Percentiles rank a stretch among this genome's conserved stretches.
phyloP scores from a whole-genome alignment of 2,329 filamentous ascomycete species.

The Mariannaea sp. region DNA sequence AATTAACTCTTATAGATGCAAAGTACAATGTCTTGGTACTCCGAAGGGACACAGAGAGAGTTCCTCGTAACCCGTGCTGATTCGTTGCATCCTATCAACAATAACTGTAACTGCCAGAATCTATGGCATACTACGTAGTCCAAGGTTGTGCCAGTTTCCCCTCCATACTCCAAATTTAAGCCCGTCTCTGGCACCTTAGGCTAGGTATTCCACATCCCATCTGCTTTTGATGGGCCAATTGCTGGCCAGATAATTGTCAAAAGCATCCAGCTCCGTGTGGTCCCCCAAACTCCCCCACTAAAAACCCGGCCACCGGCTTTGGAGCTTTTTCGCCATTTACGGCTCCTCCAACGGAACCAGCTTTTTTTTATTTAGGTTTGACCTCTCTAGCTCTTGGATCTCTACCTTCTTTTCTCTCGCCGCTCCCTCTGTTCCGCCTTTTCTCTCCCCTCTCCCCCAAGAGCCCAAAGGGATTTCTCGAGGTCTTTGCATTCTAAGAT shows the following conservation, averaged over 20 bases:
- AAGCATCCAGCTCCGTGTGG: slow-evolving; percentile 5
- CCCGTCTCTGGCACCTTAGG: too few species aligned
- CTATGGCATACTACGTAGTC: not conserved
- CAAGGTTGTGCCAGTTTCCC: not conserved
- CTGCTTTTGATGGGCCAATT: slow-evolving; percentile 34
- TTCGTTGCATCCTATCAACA: not conserved
- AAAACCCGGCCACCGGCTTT: slow-evolving; percentile 16
- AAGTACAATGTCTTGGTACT: too few species aligned
- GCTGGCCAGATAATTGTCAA: slow-evolving; percentile 34
- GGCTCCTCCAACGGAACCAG: slow-evolving; percentile 5
- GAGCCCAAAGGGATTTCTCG: slow-evolving; percentile 1
- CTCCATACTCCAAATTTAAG: not conserved
- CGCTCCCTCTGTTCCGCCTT: not conserved
- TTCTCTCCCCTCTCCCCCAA: not conserved
- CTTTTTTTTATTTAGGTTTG: slow-evolving; percentile 2
- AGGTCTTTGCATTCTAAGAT: slow-evolving; percentile 35
- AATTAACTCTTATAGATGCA: too few species aligned
- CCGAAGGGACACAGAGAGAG: too few species aligned
- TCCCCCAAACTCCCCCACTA: slow-evolving; percentile 18
- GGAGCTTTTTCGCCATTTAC: slow-evolving; percentile 25
- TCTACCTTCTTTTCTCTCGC: not conserved
- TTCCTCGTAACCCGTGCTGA: not conserved
- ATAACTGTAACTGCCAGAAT: not conserved
- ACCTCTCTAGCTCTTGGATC: slow-evolving; percentile 6
- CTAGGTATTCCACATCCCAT: too few species aligned